These are phyloP conservation scores for Daldinia caldariorum DNA, from an alignment of 495 filamentous ascomycete genomes.

Conservation along the genomic window DNA sequence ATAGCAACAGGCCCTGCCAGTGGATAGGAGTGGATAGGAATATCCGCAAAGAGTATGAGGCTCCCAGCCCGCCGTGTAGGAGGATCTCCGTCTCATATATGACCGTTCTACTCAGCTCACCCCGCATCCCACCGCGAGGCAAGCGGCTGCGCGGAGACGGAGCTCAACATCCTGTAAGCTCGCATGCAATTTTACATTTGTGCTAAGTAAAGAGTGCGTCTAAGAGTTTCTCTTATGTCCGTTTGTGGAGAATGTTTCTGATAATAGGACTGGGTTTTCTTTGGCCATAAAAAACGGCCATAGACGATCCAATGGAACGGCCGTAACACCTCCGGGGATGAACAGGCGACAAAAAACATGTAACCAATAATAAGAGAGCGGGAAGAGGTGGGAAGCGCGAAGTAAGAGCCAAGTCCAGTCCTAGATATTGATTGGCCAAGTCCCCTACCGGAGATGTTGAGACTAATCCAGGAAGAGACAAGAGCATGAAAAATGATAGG, in stretches of 20 bases:
- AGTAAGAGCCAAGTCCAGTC: not conserved
- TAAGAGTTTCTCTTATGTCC: conserved; percentile 6
- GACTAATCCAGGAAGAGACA: not conserved
- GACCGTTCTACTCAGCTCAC: conserved; percentile 5
- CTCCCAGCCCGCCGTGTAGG: conserved; percentile 2
- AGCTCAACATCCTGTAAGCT: not conserved
- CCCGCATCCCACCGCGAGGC: conserved; percentile 8
- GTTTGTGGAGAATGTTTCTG: conserved; percentile 18
- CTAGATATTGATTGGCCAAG: not conserved
- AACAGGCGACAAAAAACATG: conserved; percentile 1
- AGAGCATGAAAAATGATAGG: not conserved
- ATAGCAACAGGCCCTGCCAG: not conserved
- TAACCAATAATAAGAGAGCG: conserved; percentile 5
- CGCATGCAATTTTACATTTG: not conserved
- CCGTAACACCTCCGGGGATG: conserved; percentile 1
- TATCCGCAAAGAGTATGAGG: conserved; percentile 11
- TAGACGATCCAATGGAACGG: conserved; percentile 6
- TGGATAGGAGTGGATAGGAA: conserved; percentile 2
- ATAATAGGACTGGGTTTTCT: conserved; percentile 9
- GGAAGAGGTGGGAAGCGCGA: conserved; percentile 12
- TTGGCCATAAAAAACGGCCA: conserved; percentile 1
- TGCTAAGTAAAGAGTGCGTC: conserved; percentile 13
- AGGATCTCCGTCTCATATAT: conserved; percentile 10
- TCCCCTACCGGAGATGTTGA: not conserved
- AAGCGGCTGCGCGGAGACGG: conserved; percentile 15